Percentiles rank a stretch among this genome's conserved stretches.
Conservation (phyloP, 495 filamentous ascomycete genomes). For the Podospora comata region DNA sequence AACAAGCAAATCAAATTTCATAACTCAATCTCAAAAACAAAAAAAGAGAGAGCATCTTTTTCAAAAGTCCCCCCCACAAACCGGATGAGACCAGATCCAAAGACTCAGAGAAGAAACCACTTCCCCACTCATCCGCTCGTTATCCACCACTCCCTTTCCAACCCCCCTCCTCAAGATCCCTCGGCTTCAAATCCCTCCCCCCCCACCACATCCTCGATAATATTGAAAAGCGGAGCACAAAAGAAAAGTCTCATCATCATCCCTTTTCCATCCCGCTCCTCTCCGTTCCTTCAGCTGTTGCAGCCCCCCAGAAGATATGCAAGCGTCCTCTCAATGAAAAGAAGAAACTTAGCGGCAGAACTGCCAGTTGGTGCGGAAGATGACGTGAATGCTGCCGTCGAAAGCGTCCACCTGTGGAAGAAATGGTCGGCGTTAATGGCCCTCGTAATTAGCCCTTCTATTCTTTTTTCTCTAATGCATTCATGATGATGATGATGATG, state of each 20-base stretch:
- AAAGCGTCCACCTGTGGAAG: slow-evolving; percentile 32
- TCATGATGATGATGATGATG: slow-evolving; percentile 3
- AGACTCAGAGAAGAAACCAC: too few species aligned
- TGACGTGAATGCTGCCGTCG: slow-evolving; percentile 30
- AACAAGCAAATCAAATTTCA: too few species aligned
- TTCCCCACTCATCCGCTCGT: too few species aligned
- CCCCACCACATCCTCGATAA: neutral
- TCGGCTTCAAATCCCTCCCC: neutral
- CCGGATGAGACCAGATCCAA: too few species aligned
- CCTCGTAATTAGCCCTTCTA: slow-evolving; percentile 19
- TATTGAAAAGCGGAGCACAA: neutral
- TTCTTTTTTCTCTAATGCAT: slow-evolving; percentile 15
- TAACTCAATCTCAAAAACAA: too few species aligned
- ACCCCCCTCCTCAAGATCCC: too few species aligned
- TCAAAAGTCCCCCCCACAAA: too few species aligned
- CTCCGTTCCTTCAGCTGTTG: too few species aligned
- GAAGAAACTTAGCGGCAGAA: slow-evolving; percentile 17
- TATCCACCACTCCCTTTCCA: too few species aligned
- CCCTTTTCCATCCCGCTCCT: neutral
- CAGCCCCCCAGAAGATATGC: neutral
- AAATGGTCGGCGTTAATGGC: neutral
- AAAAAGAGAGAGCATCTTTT: too few species aligned
- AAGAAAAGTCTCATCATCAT: neutral
- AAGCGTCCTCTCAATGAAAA: neutral
- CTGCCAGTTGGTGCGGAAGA: slow-evolving; percentile 31